Base-by-base conservation (phyloP, 805 yeast species). In the Yamadazyma ubonensis region DNA sequence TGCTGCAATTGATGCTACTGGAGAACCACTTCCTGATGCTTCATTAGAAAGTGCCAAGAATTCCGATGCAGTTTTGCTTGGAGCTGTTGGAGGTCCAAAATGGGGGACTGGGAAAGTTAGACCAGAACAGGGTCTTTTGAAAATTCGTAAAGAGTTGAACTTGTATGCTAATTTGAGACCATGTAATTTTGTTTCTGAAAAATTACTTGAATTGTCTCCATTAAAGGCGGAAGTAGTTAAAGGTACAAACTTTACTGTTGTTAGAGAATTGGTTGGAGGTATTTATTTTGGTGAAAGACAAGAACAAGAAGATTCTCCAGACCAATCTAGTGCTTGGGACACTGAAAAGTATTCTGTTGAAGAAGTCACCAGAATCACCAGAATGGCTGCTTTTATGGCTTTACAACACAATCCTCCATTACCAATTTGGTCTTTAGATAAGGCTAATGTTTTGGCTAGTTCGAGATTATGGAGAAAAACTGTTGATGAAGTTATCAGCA, bases 1-100 rank as follows among this genome's bases (percentile, higher is more conserved):
- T 56, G 97, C 98, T 37, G 95, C 98, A 33, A 91, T 93, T 57
- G 99, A 93, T 61, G 96, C 96, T 42, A 83, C 95, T 32, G 99
- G 99, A 39, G 82, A 62, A 37, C 97, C 99, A 43, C 73, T 93
- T 49, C 85, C 96, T 11, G 95, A 85, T 44, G 91, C 75, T 42
- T 76, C 96, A 3, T 73, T 93, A 34, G 85, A 70, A 33, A 89
- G 96, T 7, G 77, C 97, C 26, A 89, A 87, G 65, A 68, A 70
- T 32, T 83, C 98, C 1, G 95, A 91, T 60, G 99, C 98, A 18
- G 96, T 93, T n/a, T 71, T 93, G 50, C 74, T 93, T 42, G 99
- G 99, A 51, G 96, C 99, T 6, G 99, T 93, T 23, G 99, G 99
- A 48, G 99, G 99, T 23, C 99, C 99, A 46, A 93, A 93, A 69